Evolutionary conservation across 345 rosid genomes (phyloP).

Genomic region (Streptanthus diversifolius): DNA sequence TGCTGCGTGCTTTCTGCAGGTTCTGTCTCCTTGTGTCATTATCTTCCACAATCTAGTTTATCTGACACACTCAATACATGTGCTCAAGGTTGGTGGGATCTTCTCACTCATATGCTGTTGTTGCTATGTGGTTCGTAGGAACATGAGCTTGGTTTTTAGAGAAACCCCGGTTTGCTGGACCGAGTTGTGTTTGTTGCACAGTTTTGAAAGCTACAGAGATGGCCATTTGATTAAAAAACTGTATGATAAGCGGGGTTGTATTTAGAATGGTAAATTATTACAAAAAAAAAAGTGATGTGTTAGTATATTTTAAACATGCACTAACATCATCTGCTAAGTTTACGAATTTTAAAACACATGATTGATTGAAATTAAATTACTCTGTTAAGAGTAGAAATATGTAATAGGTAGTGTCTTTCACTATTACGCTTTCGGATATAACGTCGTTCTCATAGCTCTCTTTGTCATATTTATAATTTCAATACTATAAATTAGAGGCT

Average conservation of each 20-base stretch:
- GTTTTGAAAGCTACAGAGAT: no score
- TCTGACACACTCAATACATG: no score
- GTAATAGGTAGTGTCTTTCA: not conserved
- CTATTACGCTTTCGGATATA: slow-evolving; percentile 13
- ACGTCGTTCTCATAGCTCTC: slow-evolving; percentile 17
- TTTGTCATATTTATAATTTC: not conserved
- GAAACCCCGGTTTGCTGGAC: no score
- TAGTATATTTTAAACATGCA: not conserved
- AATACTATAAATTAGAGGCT: not conserved
- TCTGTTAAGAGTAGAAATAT: not conserved
- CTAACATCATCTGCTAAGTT: not conserved
- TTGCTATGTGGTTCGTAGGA: no score
- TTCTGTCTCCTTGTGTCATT: no score
- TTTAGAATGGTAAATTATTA: not conserved
- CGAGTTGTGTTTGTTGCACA: no score
- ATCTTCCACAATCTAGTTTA: no score
- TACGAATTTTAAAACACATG: not conserved
- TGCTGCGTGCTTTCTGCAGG: no score
- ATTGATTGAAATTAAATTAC: slow-evolving; percentile 7
- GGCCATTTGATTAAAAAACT: not conserved
- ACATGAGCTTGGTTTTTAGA: no score
- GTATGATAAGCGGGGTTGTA: not conserved
- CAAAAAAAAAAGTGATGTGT: not conserved
- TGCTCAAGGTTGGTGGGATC: no score
- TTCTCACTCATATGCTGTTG: no score